Evolutionary conservation across 495 filamentous ascomycete species (phyloP), one percentile per base, ranked within the genome.

Genomic region (Penicillium angulare): DNA sequence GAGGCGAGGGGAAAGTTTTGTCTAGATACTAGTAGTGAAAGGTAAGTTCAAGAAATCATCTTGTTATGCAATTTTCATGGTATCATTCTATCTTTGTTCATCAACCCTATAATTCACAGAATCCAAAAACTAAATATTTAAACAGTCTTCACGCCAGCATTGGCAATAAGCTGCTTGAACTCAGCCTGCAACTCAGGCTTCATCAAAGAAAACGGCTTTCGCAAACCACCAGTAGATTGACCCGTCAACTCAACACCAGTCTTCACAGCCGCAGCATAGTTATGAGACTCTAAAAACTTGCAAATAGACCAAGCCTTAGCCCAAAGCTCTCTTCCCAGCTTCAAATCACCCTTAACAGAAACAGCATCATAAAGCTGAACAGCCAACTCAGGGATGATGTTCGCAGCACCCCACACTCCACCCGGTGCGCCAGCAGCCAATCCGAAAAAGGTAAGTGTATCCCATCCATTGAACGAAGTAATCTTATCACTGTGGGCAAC

Each of bases 361-460:
- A 69, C 53, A 7, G 66, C 66, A 7, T 71, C 60, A 39, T 55
- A 71, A 41, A 71, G 45, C 55, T 65, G 61, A 31, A 67, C 63
- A 15, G 64, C 60, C 50, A 69, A 23, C 57, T 71, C 68, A 2
- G 68, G 68, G 15, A 71, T 67, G 21, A 71, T 55, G 27, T 71
- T 71, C 6, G 66, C 62, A 5, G 68, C 68, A 12, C 68, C 68
- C 68, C 68, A 71, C 8, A 71, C 57, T 18, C 53, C 60, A 21
- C 68, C 68, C 0, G 49, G 55, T 2, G 60, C 50, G 0, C 68
- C 68, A 17, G 68, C 60, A 5, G 62, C 63, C 31, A 71, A 48
- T 9, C 68, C 68, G 41, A 69, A 71, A 50, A 71, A 71, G 5
- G 64, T 71, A 15, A 71, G 46, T 7, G 62, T 69, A 56, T 71